phyloP scores from a whole-genome alignment of 2,329 filamentous ascomycete species.

The Claviceps africana region DNA sequence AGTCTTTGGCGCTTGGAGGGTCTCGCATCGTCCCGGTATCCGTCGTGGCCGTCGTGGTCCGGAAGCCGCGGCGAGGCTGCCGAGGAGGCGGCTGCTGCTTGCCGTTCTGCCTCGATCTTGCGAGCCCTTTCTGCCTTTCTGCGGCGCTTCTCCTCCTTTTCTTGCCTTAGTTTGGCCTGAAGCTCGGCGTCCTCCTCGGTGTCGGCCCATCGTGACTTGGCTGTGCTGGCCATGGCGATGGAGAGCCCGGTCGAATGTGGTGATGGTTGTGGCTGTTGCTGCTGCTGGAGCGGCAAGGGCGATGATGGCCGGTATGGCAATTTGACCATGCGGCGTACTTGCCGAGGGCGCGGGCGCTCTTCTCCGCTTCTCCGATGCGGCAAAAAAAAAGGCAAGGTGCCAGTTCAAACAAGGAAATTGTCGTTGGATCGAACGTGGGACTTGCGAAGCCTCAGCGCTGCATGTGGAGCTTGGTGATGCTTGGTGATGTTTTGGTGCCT shows the following conservation, averaged over 20 bases:
- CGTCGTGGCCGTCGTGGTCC: conserved; percentile 12
- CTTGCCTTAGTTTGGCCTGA: conserved; percentile 57
- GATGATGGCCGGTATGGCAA: background rate
- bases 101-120: conserved; percentile 42
- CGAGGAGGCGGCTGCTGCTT: background rate
- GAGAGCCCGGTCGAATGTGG: background rate
- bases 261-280: background rate
- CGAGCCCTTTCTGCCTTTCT: conserved; percentile 70
- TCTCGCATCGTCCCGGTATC: conserved; percentile 23
- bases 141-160: conserved; percentile 83
- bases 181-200: conserved; percentile 67
- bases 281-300: too few relatives aligned
- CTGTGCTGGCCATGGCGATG: conserved; percentile 40
- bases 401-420: too few relatives aligned
- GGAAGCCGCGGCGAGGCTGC: background rate
- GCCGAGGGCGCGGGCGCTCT: too few relatives aligned
- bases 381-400: too few relatives aligned
- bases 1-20: conserved; percentile 50
- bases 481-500: too few relatives aligned
- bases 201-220: conserved; percentile 76
- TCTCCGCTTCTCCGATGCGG: too few relatives aligned
- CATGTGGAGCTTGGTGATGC: background rate
- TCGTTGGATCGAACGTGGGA: too few relatives aligned
- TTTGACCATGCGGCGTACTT: background rate
- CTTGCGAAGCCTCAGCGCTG: too few relatives aligned